phyloP scores from a whole-genome alignment of 257 asterid species.

The Anisodus tanguticus region DNA sequence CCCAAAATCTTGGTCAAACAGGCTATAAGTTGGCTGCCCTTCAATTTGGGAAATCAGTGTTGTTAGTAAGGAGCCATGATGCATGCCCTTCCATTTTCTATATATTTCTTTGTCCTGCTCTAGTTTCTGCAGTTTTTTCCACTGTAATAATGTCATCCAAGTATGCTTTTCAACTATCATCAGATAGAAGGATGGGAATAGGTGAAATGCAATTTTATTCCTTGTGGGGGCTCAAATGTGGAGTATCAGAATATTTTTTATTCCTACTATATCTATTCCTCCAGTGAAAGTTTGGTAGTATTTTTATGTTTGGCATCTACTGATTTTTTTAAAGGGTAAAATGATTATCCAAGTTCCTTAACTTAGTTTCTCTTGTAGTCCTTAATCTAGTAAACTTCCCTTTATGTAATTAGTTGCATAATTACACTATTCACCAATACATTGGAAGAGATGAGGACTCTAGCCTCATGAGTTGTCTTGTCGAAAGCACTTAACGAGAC shows the following conservation, averaged over 20 bases:
- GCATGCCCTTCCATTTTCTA: neutral
- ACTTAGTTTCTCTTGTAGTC: neutral
- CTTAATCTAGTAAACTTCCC: neutral
- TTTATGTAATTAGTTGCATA: neutral
- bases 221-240: neutral
- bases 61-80: neutral
- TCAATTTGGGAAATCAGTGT: neutral
- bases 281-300: neutral
- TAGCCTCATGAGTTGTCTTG: too few relatives aligned
- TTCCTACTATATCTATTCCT: too few relatives aligned
- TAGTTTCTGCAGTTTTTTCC: neutral
- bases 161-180: constrained; percentile 4
- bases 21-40: neutral
- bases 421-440: too few relatives aligned
- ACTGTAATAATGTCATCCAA: neutral
- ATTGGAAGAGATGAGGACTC: too few relatives aligned
- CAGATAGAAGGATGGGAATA: neutral
- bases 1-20: too few relatives aligned
- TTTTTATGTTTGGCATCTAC: neutral
- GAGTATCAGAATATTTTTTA: neutral
- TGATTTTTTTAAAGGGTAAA: neutral
- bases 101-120: neutral
- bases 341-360: neutral
- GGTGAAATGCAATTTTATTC: neutral
- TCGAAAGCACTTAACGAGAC: too few relatives aligned